phyloP scores from a whole-genome alignment of 257 asterid species.

The Capsicum chinense region DNA sequence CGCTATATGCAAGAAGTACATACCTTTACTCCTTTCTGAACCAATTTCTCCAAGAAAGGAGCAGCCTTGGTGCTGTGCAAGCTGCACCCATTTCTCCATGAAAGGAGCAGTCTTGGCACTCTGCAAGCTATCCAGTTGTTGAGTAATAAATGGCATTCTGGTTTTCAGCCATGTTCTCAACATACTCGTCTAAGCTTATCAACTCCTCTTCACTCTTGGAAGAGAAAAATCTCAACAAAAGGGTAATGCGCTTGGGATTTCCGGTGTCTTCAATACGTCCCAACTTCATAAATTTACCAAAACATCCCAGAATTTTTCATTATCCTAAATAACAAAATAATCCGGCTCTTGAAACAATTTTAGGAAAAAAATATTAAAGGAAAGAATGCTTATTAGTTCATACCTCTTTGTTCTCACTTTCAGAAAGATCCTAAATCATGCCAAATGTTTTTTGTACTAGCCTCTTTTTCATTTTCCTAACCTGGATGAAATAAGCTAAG shows the following conservation, averaged over 20 bases:
- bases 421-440: constrained; percentile 96
- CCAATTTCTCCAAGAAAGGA: constrained; percentile 87
- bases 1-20: constrained; percentile 31
- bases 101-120: constrained; percentile 96
- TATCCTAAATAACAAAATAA: constrained; percentile 58
- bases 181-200: constrained; percentile 80
- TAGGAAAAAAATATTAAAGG: neutral
- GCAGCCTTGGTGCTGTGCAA: constrained; percentile 90
- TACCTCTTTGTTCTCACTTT: constrained; percentile 89
- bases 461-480: constrained; percentile 85
- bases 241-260: constrained; percentile 37
- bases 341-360: neutral
- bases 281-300: constrained; percentile 86
- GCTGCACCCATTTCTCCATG: constrained; percentile 84
- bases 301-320: constrained; percentile 95
- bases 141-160: constrained; percentile 86
- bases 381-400: neutral
- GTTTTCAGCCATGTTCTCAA: constrained; percentile 89
- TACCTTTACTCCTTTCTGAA: constrained; percentile 94
- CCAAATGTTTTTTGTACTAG: constrained; percentile 93
- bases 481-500: constrained; percentile 46
- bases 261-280: constrained; percentile 96
- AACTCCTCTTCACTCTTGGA: constrained; percentile 37
- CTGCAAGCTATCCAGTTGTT: constrained; percentile 89
- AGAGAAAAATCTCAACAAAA: neutral